Evolutionary conservation across 192 early-diverging fungal genomes (phyloP), one percentile per base, ranked within the genome.

Genomic region (Coemansia aciculifera): DNA sequence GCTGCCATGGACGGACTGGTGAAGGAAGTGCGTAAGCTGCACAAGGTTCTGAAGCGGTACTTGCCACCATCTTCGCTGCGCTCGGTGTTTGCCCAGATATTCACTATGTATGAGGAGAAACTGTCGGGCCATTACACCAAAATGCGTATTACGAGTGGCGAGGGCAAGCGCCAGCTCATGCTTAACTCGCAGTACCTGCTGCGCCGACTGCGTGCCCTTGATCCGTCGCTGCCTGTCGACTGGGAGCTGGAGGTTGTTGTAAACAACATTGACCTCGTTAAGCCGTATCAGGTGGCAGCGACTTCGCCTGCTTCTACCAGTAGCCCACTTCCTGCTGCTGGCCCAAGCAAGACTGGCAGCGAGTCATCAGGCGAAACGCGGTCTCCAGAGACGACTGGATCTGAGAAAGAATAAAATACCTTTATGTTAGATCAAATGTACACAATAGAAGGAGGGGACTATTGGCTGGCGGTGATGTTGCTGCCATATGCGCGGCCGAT

Each of bases 21-120:
- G 49, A 98, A 93, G 78, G 95, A 98, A 75, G 93, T 91, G 9
- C 83, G 85, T 17, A 94, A 92, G 15, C 84, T 99, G 64, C 94
- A 98, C 77, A 94, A 93, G 66, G 94, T 99, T 11, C 69, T 99
- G n/a, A 79, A 85, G 43, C 90, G 92, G 66, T 97, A 95, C 62
- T 77, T 99, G 32, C 90, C 92, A 12, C 72, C 78, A 0, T 75
- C 90, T 5, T 83, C 85, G 27, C 77, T 98, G 78, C 83, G 91
- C 86, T 63, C 73, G 0, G 86, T 98, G 15, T 91, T 98, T 86
- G 73, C 83, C 23, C 85, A 89, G 62, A 92, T 98, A 0, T 93
- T 96, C 44, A 66, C 83, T 39, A 85, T 87, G 42, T 98, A 96
- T 62, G 90, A 88, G 31, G 84, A 78, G 15, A 85, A 88, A 66